These are phyloP conservation scores for Didymella sp. DNA, from an alignment of 2,329 filamentous ascomycete species.

Conservation along the genomic window DNA sequence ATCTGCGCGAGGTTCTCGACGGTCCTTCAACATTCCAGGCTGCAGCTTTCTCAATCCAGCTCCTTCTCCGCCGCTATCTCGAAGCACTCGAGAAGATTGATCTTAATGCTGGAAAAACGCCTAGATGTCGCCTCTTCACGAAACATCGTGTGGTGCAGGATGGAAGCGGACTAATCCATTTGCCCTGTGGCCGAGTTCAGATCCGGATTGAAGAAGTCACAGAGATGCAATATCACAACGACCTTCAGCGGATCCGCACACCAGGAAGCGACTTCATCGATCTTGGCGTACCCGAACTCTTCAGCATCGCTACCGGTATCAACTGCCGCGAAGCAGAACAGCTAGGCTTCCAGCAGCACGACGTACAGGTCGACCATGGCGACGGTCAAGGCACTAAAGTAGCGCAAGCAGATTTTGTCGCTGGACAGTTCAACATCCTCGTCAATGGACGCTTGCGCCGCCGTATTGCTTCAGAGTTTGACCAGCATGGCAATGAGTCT, in stretches of 20 bases:
- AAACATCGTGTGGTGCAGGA: conserved; percentile 28
- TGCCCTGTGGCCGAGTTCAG: conserved; percentile 20
- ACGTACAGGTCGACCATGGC: conserved; percentile 25
- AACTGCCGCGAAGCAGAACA: conserved; percentile 25
- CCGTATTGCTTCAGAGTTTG: conserved; percentile 17
- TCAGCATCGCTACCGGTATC: conserved; percentile 14
- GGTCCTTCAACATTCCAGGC: conserved; percentile 27
- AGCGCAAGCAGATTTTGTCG: conserved; percentile 13
- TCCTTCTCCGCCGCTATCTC: conserved; percentile 27
- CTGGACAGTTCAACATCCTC: conserved; percentile 12
- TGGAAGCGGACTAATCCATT: conserved; percentile 20
- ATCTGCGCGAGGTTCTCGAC: conserved; percentile 23
- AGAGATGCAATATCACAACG: conserved; percentile 21
- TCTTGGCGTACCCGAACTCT: conserved; percentile 8
- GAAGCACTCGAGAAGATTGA: conserved; percentile 26
- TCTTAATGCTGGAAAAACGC: conserved; percentile 15
- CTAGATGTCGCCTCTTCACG: conserved; percentile 22
- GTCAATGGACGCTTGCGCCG: conserved; percentile 15
- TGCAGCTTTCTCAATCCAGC: conserved; percentile 21
- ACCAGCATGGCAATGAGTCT: conserved; percentile 10
- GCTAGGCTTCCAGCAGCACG: conserved; percentile 26
- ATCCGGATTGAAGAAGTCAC: conserved; percentile 28
- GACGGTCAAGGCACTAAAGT: conserved; percentile 24
- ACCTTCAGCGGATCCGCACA: conserved; percentile 23
- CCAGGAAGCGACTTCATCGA: conserved; percentile 21